Evolutionary conservation across 805 yeast genomes (phyloP), one percentile per base, ranked within the genome.

Genomic region (Priceomyces medius): DNA sequence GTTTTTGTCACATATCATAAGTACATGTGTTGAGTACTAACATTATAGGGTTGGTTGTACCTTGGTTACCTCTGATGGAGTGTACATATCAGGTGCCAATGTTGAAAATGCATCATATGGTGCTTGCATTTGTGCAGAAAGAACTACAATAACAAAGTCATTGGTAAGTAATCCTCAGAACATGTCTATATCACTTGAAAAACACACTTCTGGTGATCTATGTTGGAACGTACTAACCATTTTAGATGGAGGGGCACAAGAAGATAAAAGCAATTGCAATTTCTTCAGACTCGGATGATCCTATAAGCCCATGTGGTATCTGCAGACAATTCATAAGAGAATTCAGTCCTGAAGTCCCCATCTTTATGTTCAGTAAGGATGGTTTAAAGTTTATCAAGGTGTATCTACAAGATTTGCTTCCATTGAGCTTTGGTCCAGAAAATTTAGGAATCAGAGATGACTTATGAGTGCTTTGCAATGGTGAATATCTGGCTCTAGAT

Each of bases 101-200:
- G 81, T 93, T 20, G 99, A 91, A 59, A 93, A 91, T 59, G 98
- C 97, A 2, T 80, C 93, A 37, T 90, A 86, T 56, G 95, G 88
- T 9, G 71, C 66, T 23, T 58, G 63, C n/a, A 62, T 68, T 4
- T 67, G 74, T 45, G 74, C 74, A 1, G 74, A 67, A 47, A 51
- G 73, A 40, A 50, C 66, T 9, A 61, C 75, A 3, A 52, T 69
- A 7, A 49, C 60, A n/a, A 56, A 57, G 33, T 65, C 69, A 27
- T 42, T 55, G 23, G 66, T 63, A 61, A 17, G 68, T 63, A 49
- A 16, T 16, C 10, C 13, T 31, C 10, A 8, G 18, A 8, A n/a
- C 18, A 16, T 8, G n/a, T 31, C 14, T 16, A 8, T 20, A 32
- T 35, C 8, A n/a, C n/a, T n/a, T n/a, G n/a, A n/a, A n/a, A n/a